Percentiles rank a stretch among this genome's conserved stretches.
phyloP scores from a whole-genome alignment of 192 early-diverging fungal species.

The Neocallimastix lanati region DNA sequence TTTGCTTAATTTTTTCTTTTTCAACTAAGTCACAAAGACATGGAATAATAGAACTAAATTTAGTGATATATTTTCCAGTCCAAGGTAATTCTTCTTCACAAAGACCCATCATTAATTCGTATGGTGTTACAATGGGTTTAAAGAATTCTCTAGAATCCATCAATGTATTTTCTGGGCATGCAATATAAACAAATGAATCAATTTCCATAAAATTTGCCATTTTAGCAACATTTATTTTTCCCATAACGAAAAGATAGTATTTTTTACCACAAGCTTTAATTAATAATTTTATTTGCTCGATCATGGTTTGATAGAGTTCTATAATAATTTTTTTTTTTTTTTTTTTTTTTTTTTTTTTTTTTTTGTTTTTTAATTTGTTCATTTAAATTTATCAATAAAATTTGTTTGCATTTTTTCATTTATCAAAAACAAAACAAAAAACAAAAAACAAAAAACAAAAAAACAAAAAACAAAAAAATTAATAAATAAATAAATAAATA shows the following conservation, averaged over 20 bases:
- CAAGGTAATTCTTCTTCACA: not conserved
- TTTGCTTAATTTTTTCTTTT: conserved; percentile 5
- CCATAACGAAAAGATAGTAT: conserved; percentile 64
- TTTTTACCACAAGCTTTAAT: conserved; percentile 38
- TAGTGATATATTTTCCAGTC: conserved; percentile 2
- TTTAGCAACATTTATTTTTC: conserved; percentile 88
- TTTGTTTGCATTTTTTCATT: no score
- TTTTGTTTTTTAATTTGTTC: no score
- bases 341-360: no score
- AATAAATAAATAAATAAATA: not conserved
- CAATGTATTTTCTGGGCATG: conserved; percentile 87
- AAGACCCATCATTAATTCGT: conserved; percentile 20
- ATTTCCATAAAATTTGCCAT: conserved; percentile 95
- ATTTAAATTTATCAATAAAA: no score
- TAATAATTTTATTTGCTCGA: not conserved
- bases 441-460: no score
- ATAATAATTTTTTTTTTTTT: no score
- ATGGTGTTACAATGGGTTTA: conserved; percentile 83
- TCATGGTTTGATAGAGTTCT: not conserved
- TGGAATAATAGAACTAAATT: conserved; percentile 11
- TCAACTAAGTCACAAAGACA: conserved; percentile 9
- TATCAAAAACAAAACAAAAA: no score
- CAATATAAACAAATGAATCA: conserved; percentile 74
- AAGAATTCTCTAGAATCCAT: conserved; percentile 82
- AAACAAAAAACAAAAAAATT: not conserved